Percentiles rank a stretch among this genome's conserved stretches.
Evolutionary conservation across 768 basidiomycete genomes (phyloP).

Genomic region (Kondoa subrosea): DNA sequence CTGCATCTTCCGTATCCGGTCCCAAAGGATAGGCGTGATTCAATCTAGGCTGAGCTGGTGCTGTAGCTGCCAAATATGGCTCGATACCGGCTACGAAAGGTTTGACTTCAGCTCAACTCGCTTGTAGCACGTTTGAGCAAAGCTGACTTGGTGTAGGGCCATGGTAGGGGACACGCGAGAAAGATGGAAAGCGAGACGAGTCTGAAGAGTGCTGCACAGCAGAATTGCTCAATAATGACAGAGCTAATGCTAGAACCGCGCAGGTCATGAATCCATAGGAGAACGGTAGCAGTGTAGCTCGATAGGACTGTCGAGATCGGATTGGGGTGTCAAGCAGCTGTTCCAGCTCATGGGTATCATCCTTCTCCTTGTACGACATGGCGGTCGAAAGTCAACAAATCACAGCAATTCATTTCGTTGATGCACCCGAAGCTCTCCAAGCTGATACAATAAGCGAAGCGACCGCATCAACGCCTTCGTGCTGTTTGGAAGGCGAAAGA

Average conservation of each 20-base stretch:
- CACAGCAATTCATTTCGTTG: too few relatives aligned
- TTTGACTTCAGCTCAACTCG: not conserved
- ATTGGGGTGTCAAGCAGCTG: not conserved
- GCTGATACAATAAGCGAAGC: slow-evolving; percentile 64
- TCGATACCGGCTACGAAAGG: not conserved
- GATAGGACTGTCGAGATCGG: not conserved
- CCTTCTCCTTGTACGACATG: too few relatives aligned
- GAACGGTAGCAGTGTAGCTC: not conserved
- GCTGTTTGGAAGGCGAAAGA: slow-evolving; percentile 55
- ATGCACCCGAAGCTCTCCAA: slow-evolving; percentile 49
- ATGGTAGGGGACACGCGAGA: not conserved
- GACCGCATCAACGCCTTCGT: slow-evolving; percentile 63
- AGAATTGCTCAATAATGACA: not conserved
- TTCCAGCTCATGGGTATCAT: too few relatives aligned
- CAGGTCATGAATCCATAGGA: not conserved
- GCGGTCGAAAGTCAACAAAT: too few relatives aligned
- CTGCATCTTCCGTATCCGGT: not conserved
- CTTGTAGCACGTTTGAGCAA: not conserved
- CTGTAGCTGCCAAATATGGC: not conserved
- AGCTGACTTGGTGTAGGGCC: not conserved
- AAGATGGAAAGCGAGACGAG: not conserved
- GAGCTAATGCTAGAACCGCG: not conserved
- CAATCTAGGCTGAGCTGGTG: not conserved
- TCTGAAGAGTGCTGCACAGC: not conserved
- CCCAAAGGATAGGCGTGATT: not conserved